A percentile compares a stretch with the other conserved stretches of the same genome.
Evolutionary conservation across 306 rosid genomes (phyloP).

Genomic region (Arachis stenosperma): DNA sequence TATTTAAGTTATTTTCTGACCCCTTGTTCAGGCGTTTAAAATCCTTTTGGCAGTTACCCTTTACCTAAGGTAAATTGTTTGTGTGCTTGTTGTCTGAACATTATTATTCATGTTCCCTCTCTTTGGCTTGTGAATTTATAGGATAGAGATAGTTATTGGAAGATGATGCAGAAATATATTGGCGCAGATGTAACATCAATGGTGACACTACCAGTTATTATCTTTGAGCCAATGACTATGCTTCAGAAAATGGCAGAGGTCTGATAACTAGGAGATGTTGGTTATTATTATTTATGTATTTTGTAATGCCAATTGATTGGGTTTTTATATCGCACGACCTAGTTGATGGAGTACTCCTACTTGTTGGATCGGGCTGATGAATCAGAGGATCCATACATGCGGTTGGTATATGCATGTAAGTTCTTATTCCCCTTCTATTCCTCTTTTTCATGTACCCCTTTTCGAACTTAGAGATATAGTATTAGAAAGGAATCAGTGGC

Average conservation of each 20-base stretch:
- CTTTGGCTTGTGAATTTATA: constrained; percentile 32
- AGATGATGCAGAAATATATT: constrained; percentile 91
- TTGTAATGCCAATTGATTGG: constrained; percentile 21
- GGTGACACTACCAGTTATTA: constrained; percentile 86
- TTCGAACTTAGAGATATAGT: background rate
- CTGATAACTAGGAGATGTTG: constrained; percentile 38
- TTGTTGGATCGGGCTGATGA: constrained; percentile 81
- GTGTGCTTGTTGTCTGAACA: constrained; percentile 32
- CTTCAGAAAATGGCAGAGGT: constrained; percentile 96
- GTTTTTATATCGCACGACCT: constrained; percentile 36
- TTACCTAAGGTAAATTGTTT: constrained; percentile 3
- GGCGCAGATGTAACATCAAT: constrained; percentile 86
- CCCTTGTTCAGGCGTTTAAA: constrained; percentile 24
- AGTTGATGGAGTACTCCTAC: constrained; percentile 96
- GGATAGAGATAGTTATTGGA: constrained; percentile 97
- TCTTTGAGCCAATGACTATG: constrained; percentile 99
- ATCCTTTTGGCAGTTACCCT: background rate
- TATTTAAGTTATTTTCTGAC: background rate
- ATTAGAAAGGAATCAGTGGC: constrained; percentile 26
- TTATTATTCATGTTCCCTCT: constrained; percentile 2
- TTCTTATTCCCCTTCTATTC: constrained; percentile 27
- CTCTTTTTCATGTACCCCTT: constrained; percentile 3
- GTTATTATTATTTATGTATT: background rate
- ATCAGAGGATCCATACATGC: constrained; percentile 87
- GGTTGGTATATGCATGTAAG: constrained; percentile 79